Conservation (phyloP, 169 alveolate genomes). For the Theileria orientalis region DNA sequence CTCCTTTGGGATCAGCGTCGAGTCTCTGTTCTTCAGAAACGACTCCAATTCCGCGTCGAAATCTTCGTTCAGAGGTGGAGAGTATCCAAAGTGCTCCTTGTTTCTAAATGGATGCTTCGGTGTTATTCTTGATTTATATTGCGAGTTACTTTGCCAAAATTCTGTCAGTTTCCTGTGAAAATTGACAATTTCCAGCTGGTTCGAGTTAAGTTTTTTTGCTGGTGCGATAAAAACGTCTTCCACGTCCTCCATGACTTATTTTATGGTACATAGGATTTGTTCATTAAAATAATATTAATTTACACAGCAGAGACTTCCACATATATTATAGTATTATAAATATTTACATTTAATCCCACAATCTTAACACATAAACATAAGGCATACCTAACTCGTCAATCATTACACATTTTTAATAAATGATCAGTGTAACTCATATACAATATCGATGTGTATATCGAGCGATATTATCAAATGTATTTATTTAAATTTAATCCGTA, state of each 20-base stretch:
- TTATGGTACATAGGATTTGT: neutral
- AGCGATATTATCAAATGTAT: too few species aligned
- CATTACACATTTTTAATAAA: too few species aligned
- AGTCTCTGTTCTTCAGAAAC: constrained; percentile 22
- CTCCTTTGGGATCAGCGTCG: constrained; percentile 40
- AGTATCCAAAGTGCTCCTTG: neutral
- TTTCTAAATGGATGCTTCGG: constrained; percentile 21
- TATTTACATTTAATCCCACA: too few species aligned
- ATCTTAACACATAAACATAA: too few species aligned
- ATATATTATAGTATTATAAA: too few species aligned
- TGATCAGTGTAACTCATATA: too few species aligned
- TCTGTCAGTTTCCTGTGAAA: constrained; percentile 46
- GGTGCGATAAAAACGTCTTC: constrained; percentile 35
- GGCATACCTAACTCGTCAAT: too few species aligned
- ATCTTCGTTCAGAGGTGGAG: constrained; percentile 4
- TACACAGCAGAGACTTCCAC: too few species aligned
- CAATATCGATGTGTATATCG: too few species aligned
- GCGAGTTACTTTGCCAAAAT: constrained; percentile 30
- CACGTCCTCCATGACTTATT: constrained; percentile 7
- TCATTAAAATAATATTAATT: too few species aligned
- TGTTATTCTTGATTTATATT: neutral
- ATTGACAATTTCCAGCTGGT: constrained; percentile 37
- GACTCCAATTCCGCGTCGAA: constrained; percentile 13
- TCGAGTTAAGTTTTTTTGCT: constrained; percentile 38
- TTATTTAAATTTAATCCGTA: too few species aligned